Percentiles rank a stretch among this genome's conserved stretches.
Evolutionary conservation across 1,284 basidiomycete genomes (phyloP).

Genomic region (Puccinia triticina): DNA sequence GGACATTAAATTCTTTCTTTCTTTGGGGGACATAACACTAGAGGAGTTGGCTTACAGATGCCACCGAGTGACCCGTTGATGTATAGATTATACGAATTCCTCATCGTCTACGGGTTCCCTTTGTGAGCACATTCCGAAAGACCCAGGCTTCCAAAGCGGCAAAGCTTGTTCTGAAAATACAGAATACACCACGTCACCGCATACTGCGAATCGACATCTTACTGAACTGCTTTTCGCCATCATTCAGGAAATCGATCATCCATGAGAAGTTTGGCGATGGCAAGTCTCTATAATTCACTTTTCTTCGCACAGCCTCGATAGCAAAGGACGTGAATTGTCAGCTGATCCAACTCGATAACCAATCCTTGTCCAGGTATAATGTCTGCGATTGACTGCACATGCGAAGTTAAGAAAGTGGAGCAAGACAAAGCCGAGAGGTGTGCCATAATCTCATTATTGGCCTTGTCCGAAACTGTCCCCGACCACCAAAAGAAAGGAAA

Average conservation of each 20-base stretch:
- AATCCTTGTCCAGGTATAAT: constrained; percentile 29
- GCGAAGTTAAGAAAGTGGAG: constrained; percentile 34
- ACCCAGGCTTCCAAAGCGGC: not conserved
- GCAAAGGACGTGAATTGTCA: too few relatives aligned
- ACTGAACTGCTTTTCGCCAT: not conserved
- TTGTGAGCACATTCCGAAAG: constrained; percentile 1
- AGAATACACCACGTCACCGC: not conserved
- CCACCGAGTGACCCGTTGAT: constrained; percentile 35
- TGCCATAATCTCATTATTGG: not conserved
- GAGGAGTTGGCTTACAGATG: not conserved
- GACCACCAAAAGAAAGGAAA: constrained; percentile 2
- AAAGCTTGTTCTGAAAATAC: not conserved
- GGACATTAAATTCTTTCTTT: not conserved
- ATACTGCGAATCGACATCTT: not conserved
- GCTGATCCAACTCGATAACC: not conserved
- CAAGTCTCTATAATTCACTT: not conserved
- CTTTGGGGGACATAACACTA: not conserved
- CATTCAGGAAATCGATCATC: constrained; percentile 34
- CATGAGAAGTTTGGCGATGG: constrained; percentile 47
- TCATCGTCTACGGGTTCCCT: constrained; percentile 37
- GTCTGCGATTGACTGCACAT: constrained; percentile 41
- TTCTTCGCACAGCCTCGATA: not conserved
- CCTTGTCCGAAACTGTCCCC: too few relatives aligned
- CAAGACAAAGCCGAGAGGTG: constrained; percentile 30
- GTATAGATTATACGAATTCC: constrained; percentile 41